Percentiles rank a stretch among this genome's conserved stretches.
Conservation (phyloP, 768 basidiomycete species). For the Auricularia cornea region DNA sequence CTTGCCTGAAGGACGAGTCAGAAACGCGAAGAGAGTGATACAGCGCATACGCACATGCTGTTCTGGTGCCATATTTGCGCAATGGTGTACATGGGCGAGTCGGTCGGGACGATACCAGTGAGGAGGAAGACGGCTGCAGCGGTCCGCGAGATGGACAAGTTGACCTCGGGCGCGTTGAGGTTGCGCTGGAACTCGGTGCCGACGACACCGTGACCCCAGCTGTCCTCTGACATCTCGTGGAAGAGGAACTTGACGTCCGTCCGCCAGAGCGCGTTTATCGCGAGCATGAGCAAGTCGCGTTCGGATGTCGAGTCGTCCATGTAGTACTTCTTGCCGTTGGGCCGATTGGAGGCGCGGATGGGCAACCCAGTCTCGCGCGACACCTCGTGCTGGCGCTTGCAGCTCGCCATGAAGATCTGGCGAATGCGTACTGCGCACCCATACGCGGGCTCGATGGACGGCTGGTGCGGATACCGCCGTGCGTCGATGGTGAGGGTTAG, state of each 20-base stretch:
- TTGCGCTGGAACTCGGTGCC: not conserved
- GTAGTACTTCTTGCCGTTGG: conserved; percentile 6
- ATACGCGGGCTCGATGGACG: conserved; percentile 3
- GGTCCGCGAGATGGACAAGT: not conserved
- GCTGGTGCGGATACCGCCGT: conserved; percentile 10
- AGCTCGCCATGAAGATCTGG: not conserved
- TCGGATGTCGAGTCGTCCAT: conserved; percentile 10
- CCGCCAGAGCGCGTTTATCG: conserved; percentile 64
- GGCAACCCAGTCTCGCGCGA: not conserved
- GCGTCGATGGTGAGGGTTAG: conserved; percentile 64
- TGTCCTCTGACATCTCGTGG: conserved; percentile 35
- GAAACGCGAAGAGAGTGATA: too few relatives aligned
- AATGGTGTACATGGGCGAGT: not conserved
- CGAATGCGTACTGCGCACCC: not conserved
- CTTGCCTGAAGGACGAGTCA: too few relatives aligned
- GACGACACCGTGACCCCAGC: conserved; percentile 9
- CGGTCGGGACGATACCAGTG: too few relatives aligned
- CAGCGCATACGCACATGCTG: not conserved
- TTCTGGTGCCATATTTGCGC: not conserved
- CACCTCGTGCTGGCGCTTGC: not conserved
- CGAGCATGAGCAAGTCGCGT: conserved; percentile 60
- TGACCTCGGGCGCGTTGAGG: conserved; percentile 1
- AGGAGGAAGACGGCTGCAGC: too few relatives aligned
- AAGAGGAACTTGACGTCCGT: conserved; percentile 46
- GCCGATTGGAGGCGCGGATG: not conserved